These are phyloP conservation scores for Psilocybe azurescens DNA, from an alignment of 768 basidiomycete genomes.

Conservation along the genomic window DNA sequence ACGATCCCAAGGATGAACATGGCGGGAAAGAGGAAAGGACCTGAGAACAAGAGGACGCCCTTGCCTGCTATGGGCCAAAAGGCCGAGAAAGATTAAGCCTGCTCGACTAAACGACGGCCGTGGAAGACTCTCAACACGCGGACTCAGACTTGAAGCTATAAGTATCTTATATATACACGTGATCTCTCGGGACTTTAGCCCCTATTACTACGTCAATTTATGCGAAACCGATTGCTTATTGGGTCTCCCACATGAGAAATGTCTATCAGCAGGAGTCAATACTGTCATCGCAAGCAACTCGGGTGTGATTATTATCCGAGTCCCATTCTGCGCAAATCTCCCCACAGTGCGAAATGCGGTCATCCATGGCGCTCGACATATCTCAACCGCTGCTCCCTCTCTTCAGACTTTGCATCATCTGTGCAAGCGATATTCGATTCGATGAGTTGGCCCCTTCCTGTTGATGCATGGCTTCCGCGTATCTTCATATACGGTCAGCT, in stretches of 20 bases:
- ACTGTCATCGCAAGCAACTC: not conserved
- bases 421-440: constrained; percentile 60
- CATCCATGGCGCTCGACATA: not conserved
- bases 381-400: constrained; percentile 36
- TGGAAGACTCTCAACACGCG: constrained; percentile 7
- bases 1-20: constrained; percentile 3
- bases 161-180: constrained; percentile 4
- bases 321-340: not conserved
- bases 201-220: not conserved
- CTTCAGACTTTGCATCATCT: constrained; percentile 46
- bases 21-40: constrained; percentile 5
- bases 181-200: not conserved
- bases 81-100: not conserved
- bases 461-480: constrained; percentile 80
- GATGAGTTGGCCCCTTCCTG: constrained; percentile 75
- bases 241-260: not conserved
- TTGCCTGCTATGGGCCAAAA: constrained; percentile 9
- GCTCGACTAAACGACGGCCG: constrained; percentile 8
- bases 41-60: constrained; percentile 6
- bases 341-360: not conserved
- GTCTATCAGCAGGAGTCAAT: not conserved
- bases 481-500: constrained; percentile 33
- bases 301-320: not conserved
- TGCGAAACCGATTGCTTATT: not conserved
- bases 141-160: not conserved